Base-by-base conservation (phyloP, 331 rosid species). In the Prunus yedoensis region DNA sequence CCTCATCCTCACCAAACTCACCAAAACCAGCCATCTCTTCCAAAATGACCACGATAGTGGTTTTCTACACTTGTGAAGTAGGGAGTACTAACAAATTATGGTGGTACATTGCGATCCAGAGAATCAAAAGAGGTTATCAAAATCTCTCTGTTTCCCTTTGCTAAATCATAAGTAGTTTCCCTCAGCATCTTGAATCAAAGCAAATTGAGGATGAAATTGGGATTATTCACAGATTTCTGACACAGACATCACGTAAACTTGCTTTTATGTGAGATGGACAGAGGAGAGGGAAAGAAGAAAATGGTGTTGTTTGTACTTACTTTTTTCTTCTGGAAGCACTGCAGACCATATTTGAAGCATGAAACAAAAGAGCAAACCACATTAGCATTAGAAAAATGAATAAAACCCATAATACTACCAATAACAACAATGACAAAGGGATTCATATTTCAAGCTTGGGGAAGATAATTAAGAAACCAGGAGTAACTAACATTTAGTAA, bases 321-420 rank as follows among this genome's bases (percentile, higher is more conserved):
- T 87, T 87, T 72, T 91, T 78, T 91, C 98, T 88, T 86, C 95
- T 1, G 89, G 93, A 76, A 94, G 89, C 82, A 85, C 98, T 94
- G 85, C 23, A 71, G 71, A 56, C 80, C 81, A 70, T 70, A 28
- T 20, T 52, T 52, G 77, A 79, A 82, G 25, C 93, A 90, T 87
- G 91, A 87, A 83, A 45, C 76, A 79, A 58, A 62, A 28, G 57
- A 45, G 18, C 56, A 75, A 79, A 74, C 38, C 71, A 43, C 51
- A 80, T 78, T 35, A 70, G 66, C 32, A 68, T 28, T 32, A 54
- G 65, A 66, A 73, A 27, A 72, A 47, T 35, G 41, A 5, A 35
- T 35, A 35, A 35, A 35, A 35, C 8, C 41, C 41, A 35, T 35
- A 35, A 35, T 66, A 47, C 72, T 67, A 68, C 62, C 35, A 72